phyloP scores from a whole-genome alignment of 257 asterid species.

The Verbascum thapsus region DNA sequence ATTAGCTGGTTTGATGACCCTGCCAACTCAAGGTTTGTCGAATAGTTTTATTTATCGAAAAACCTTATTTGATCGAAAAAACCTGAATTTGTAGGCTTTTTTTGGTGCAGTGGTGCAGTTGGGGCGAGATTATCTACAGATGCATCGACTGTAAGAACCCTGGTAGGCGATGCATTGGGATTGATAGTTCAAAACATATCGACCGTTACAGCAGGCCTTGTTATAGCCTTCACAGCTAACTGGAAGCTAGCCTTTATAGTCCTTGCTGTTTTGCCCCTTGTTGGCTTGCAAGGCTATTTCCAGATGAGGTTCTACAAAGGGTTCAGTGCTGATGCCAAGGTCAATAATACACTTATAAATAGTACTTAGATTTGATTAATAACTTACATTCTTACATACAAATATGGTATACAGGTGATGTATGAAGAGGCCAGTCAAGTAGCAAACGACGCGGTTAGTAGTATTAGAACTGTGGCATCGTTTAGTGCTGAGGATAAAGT shows the following conservation, averaged over 20 bases:
- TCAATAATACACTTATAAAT: no score
- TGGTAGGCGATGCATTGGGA: conserved; percentile 43
- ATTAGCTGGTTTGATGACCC: conserved; percentile 52
- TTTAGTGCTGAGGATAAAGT: conserved; percentile 32
- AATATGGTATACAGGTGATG: conserved; percentile 25
- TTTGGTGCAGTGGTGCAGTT: conserved; percentile 49
- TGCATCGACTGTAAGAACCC: conserved; percentile 46
- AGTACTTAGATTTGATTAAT: no score
- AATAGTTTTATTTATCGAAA: no score
- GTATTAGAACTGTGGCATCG: conserved; percentile 33
- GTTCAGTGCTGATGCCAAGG: conserved; percentile 33
- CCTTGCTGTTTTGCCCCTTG: conserved; percentile 34
- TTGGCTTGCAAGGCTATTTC: conserved; percentile 36
- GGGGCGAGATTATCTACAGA: conserved; percentile 60
- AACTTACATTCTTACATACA: no score
- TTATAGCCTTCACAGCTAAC: conserved; percentile 34
- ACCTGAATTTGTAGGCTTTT: neutral
- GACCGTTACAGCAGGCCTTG: conserved; percentile 35
- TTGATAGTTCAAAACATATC: conserved; percentile 42
- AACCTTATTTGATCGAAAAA: no score
- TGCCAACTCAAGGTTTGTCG: conserved; percentile 42
- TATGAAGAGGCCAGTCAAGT: conserved; percentile 40
- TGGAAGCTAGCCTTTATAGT: conserved; percentile 48
- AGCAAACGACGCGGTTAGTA: conserved; percentile 38
- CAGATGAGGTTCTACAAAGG: conserved; percentile 28